Base-by-base conservation (phyloP, 495 filamentous ascomycete species). In the Trichoderma gamsii region DNA sequence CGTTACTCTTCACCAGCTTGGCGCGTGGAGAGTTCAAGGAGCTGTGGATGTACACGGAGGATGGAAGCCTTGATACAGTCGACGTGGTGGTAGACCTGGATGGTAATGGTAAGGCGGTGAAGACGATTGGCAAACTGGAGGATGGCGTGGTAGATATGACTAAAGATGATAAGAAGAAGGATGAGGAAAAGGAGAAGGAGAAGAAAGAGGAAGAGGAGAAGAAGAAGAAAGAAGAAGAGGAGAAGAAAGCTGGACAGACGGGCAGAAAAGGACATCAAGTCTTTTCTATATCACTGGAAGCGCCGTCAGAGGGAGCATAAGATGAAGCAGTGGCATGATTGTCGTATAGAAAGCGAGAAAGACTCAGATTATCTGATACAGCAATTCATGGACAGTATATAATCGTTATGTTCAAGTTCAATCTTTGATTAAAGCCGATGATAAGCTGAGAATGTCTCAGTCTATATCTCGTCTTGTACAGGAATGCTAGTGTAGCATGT, bases 11-110 rank as follows among this genome's bases (percentile, higher is more conserved):
- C n/a, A 93, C 90, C n/a, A 95, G 89, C 6, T 69, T 88, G 2
- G 69, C 84, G 13, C 85, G 87, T 49, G 88, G 91, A 4, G 93
- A 97, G 71, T 38, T 91, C 13, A 78, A 74, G 32, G 75, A 86
- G 32, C 90, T 98, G 88, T 96, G 89, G 89, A 79, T 80, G 5
- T 99, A 92, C 72, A 90, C 85, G 7, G 95, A 98, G 71, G 88
- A 87, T 67, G 82, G 82, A n/a, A 80, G 76, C 46, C 64, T 85
- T 43, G 83, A 84, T 66, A 79, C 74, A 0, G 72, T 74, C 44
- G 81, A 84, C 64, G 80, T 80, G 25, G 74, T 83, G n/a, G 79
- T 83, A 0, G 79, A 80, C 23, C 67, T 78, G 1, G 75, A 75
- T 18, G 71, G 70, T 11, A 29, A 76, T 4, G 76, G 76, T 8